Base-by-base conservation (phyloP, 768 basidiomycete species). In the Tephrocybe sp. region DNA sequence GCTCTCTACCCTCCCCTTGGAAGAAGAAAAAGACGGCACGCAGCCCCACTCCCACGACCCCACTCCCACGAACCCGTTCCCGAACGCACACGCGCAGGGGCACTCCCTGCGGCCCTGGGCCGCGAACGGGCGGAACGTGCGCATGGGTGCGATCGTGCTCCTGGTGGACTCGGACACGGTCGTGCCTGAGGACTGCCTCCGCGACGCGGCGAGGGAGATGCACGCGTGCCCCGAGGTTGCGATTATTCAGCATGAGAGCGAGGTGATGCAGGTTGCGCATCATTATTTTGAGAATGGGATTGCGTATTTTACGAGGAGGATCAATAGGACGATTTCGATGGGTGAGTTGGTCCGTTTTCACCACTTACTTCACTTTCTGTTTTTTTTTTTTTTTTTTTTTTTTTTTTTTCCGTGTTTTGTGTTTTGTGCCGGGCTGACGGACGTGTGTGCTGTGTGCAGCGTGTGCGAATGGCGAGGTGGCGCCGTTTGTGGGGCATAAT, bases 261-360 rank as follows among this genome's bases (percentile, higher is more conserved):
- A 88, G 60, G 90, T 93, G 40, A 86, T 92, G 84, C 86, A 91
- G 66, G 88, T 92, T 51, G 89, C 81, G 0, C 74, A 85, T 62
- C 88, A 93, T 65, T 94, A 90, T 67, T 94, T 95, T 61, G 93
- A 96, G 68, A 93, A 91, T 60, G 89, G 87, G 59, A 83, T 93
- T 56, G 80, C 90, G 12, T 86, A 85, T 67, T 93, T 94, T 68
- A 93, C 92, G 15, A 78, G 80, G 54, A 75, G 89, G 53, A 86
- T 93, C 65, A 91, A 93, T 62, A 72, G 77, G 65, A 84, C 74
- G 57, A 91, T 78, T 73, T 88, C 75, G 66, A 87, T 76, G 78
- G 86, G 83, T 86, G 75, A 9, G 73, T 61, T 74, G 33, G 44
- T 28, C 24, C 33, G 75, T 65, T 28, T n/a, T 38, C 28, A 43